phyloP scores from a whole-genome alignment of 768 basidiomycete genomes.

The Kwoniella sp. region DNA sequence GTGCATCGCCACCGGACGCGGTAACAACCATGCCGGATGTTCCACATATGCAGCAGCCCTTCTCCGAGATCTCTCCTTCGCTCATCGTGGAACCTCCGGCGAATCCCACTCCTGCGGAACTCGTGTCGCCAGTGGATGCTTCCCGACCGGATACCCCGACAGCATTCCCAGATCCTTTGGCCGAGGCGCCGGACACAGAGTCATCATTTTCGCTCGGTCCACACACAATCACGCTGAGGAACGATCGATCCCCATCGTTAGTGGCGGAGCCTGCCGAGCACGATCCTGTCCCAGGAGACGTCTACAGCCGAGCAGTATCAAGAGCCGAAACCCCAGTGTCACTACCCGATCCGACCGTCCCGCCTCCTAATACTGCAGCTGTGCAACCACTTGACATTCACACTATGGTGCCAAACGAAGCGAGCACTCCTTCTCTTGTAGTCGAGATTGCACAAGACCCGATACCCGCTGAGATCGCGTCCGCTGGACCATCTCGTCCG shows the following conservation, averaged over 20 bases:
- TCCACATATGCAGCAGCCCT: not conserved
- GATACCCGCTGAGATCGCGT: constrained; percentile 2
- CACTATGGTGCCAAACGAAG: constrained; percentile 13
- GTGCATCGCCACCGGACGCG: not conserved
- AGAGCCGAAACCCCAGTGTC: constrained; percentile 18
- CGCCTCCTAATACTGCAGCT: constrained; percentile 34
- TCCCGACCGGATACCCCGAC: not conserved
- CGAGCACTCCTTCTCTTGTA: constrained; percentile 16
- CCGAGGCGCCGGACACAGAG: constrained; percentile 15
- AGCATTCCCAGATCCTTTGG: constrained; percentile 24
- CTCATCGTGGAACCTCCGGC: constrained; percentile 9
- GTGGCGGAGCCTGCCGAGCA: constrained; percentile 17
- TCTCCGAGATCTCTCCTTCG: constrained; percentile 7
- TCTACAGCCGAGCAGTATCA: not conserved
- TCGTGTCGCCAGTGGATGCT: not conserved
- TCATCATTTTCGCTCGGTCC: constrained; percentile 6
- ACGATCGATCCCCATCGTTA: constrained; percentile 24
- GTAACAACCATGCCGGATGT: constrained; percentile 1
- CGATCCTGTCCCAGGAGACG: constrained; percentile 14
- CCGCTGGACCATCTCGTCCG: constrained; percentile 12
- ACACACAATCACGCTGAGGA: not conserved
- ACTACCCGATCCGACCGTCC: constrained; percentile 35
- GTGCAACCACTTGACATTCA: constrained; percentile 15
- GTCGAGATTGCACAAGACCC: constrained; percentile 23
- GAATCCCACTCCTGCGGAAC: not conserved